Base-by-base conservation (phyloP, 129 eudicot genomes). In the Helichrysum umbraculigerum region DNA sequence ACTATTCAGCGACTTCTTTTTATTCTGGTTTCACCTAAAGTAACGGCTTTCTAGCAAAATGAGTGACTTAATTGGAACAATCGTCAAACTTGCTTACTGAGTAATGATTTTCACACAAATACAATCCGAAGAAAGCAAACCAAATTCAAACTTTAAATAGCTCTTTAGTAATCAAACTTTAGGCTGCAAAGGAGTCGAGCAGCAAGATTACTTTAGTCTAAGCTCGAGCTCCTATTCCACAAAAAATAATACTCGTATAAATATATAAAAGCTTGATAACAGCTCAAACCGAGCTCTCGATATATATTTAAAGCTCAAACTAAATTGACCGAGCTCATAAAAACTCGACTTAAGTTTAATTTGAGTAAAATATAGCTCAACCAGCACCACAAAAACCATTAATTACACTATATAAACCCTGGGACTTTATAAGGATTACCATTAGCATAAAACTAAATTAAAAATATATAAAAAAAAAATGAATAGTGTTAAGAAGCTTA, bases 401-500 rank as follows among this genome's bases (percentile, higher is more conserved):
- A n/a, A n/a, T 32, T 32, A 44, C 12, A 44, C 12, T 44, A 47
- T 47, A 47, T 8, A 47, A 47, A 47, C 54, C n/a, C 54, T 47
- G 12, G 54, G 54, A 41, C 76, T 76, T 81, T 15, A 73, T 17
- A 1, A 60, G 7, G 39, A 62, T 44, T 28, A 47, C 64, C 0
- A 17, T 44, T 28, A 47, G 54, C 0, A 17, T 4, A 70, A 1
- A 59, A 50, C 3, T 50, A 60, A 25, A 1, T 3, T 3, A 25
- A 29, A 22, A 0, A n/a, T 3, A n/a, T 44, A 15, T 11, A 6
- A 47, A 14, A 22, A 0, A n/a, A 3, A n/a, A 60, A 15, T 11
- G 54, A 47, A 14, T 47, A 12, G n/a, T 47, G n/a, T 47, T 25
- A 25, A 14, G 5, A 28, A 51, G 74, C 84, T 79, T 85, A 93